Percentiles rank a stretch among this genome's conserved stretches.
Conservation (phyloP, 371 early-diverging fungal species). For the Apophysomyces sp. region DNA sequence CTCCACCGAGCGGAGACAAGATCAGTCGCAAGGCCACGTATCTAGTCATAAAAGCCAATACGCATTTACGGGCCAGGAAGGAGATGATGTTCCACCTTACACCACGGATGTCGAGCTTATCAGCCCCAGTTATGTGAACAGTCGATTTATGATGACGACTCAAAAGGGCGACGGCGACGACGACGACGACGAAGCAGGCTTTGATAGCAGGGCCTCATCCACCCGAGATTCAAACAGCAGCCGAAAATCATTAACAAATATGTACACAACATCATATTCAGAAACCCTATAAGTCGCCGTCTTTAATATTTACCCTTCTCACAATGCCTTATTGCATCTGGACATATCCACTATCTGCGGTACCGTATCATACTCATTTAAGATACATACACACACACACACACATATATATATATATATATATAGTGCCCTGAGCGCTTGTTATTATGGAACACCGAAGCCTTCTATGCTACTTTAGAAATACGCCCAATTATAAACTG, state of each 20-base stretch:
- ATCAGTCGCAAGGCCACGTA: background rate
- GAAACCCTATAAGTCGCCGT: background rate
- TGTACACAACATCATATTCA: background rate
- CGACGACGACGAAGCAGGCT: conserved; percentile 4
- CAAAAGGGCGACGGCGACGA: background rate
- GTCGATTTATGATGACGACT: background rate
- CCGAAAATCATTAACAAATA: conserved; percentile 16
- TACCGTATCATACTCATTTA: too few relatives aligned
- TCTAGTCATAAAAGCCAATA: background rate
- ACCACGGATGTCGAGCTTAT: background rate
- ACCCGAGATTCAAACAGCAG: conserved; percentile 18
- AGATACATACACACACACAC: too few relatives aligned
- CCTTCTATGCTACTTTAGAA: too few relatives aligned
- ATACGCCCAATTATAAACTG: too few relatives aligned
- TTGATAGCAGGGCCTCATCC: conserved; percentile 15
- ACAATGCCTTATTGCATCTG: background rate
- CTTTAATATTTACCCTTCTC: background rate
- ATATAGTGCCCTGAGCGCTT: too few relatives aligned
- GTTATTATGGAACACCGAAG: too few relatives aligned
- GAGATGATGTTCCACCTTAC: background rate
- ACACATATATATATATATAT: too few relatives aligned
- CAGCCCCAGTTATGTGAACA: background rate
- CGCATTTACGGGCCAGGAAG: background rate
- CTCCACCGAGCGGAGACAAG: background rate
- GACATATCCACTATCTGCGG: too few relatives aligned